Evolutionary conservation across 2,329 filamentous ascomycete species (phyloP).

Genomic region (Aspergillus awamori): DNA sequence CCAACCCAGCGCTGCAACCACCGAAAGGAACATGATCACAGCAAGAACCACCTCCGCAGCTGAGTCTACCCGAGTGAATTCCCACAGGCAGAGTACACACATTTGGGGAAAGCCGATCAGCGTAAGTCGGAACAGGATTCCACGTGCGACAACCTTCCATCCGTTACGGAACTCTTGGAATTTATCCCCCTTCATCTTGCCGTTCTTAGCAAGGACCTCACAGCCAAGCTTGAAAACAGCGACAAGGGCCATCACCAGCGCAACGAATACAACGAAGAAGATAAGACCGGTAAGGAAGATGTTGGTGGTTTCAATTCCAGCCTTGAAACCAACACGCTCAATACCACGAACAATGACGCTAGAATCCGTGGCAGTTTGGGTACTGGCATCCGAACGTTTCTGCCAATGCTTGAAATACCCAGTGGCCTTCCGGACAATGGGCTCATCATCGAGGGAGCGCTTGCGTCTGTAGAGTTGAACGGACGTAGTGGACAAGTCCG

Average conservation of each 20-base stretch:
- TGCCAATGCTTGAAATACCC: constrained; percentile 44
- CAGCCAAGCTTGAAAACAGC: constrained; percentile 78
- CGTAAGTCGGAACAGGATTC: constrained; percentile 86
- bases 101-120: constrained; percentile 92
- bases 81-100: constrained; percentile 88
- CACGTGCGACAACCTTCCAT: constrained; percentile 90
- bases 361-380: constrained; percentile 20
- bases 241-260: constrained; percentile 72
- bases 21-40: constrained; percentile 83
- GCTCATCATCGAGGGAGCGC: constrained; percentile 52
- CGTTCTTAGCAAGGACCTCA: constrained; percentile 72
- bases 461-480: constrained; percentile 74
- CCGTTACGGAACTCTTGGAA: constrained; percentile 93
- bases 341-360: constrained; percentile 69
- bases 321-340: constrained; percentile 83
- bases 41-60: constrained; percentile 83
- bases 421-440: constrained; percentile 32
- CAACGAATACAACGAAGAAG: constrained; percentile 84
- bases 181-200: constrained; percentile 79
- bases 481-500: constrained; percentile 72
- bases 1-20: constrained; percentile 77
- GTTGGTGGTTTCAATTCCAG: constrained; percentile 84
- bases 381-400: constrained; percentile 55
- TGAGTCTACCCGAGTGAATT: constrained; percentile 84
- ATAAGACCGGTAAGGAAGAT: constrained; percentile 88